Evolutionary conservation across 495 filamentous ascomycete genomes (phyloP).

Genomic region (Cercophora sp.): DNA sequence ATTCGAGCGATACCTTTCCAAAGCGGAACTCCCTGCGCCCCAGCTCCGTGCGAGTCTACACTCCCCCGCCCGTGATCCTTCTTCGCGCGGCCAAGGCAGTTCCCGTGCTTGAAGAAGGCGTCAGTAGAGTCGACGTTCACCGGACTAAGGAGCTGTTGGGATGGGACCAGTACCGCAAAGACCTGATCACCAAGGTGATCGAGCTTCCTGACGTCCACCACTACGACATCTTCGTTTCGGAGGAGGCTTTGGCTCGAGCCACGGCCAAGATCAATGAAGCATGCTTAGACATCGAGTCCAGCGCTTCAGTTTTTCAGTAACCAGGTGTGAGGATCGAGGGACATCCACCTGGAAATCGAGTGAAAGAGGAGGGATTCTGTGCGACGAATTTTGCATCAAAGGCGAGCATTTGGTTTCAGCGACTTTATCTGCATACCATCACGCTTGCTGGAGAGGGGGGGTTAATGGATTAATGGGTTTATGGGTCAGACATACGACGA

Average conservation of each 20-base stretch:
- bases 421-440: too few species aligned
- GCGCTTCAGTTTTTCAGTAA: not conserved
- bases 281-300: constrained; percentile 27
- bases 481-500: too few species aligned
- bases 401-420: too few species aligned
- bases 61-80: constrained; percentile 35
- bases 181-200: constrained; percentile 33
- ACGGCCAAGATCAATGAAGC: constrained; percentile 32
- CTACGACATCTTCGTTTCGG: constrained; percentile 36
- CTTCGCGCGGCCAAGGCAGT: constrained; percentile 35
- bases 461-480: too few species aligned
- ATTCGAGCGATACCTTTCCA: not conserved
- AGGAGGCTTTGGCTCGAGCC: constrained; percentile 23
- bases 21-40: too few species aligned
- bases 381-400: too few species aligned
- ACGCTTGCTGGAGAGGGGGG: too few species aligned
- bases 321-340: not conserved
- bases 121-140: constrained; percentile 32
- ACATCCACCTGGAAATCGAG: too few species aligned
- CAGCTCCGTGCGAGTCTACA: not conserved
- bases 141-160: constrained; percentile 32
- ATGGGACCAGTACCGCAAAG: constrained; percentile 35
- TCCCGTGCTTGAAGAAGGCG: constrained; percentile 18
- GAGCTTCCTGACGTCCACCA: constrained; percentile 39
- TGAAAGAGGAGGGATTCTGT: too few species aligned